Base-by-base conservation (phyloP, 495 filamentous ascomycete genomes). In the Trichoderma gamsii region DNA sequence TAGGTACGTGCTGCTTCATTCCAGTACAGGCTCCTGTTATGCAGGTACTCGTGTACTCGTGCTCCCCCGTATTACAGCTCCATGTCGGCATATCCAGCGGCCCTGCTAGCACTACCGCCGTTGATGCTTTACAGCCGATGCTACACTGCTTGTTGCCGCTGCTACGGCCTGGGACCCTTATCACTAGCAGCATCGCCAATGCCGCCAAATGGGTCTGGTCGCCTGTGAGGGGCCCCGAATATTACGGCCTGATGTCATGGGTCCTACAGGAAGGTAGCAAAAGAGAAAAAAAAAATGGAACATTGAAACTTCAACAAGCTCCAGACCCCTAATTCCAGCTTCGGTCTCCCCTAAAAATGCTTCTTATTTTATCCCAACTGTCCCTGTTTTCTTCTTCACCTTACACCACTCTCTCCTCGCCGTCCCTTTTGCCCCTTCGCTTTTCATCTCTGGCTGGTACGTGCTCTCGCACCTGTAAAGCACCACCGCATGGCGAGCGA, bases 31-130 rank as follows among this genome's bases (percentile, higher is more conserved):
- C 6, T 15, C 44, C 13, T 15, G 15, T n/a, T 16, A 49, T n/a
- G 44, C 44, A 15, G 15, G 15, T 11, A n/a, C 44, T 49, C 4
- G 44, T 4, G 15, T 11, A n/a, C 44, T 49, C 4, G 44, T 4
- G 44, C 44, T 49, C 44, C 44, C n/a, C 44, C 44, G 44, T 49
- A 49, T 49, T 49, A 49, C 44, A 49, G 44, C 44, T n/a, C n/a
- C n/a, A n/a, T 49, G 15, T 49, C 44, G 35, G 35, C 44, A 49
- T 49, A n/a, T 49, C 44, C 44, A 49, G 44, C 44, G n/a, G 44
- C 44, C 44, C n/a, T 59, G 18, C 51, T 12, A 25, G 51, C 51
- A 27, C 18, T 12, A 23, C 51, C n/a, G 21, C 51, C 51, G 35
- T 29, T 61, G 52, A 16, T 12, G 12, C 3, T 32, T 61, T 27